Evolutionary conservation across 2,329 filamentous ascomycete species (phyloP), one percentile per base, ranked within the genome.

Genomic region (Sporothrix brunneoviolacea): DNA sequence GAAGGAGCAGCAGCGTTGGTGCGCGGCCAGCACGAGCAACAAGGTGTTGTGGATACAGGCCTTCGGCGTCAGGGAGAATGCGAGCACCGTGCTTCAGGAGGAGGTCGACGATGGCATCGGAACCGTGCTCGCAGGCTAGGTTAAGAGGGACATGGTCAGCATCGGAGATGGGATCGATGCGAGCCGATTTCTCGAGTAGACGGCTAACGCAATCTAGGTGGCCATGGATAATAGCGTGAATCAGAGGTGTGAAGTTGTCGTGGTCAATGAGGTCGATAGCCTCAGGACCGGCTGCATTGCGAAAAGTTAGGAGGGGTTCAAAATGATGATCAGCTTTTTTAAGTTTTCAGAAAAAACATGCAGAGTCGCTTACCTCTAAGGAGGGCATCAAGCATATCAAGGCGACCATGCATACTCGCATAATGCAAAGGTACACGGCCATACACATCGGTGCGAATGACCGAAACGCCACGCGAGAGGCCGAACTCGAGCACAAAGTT

Each of bases 241-340:
- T 93, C 40, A 98, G 72, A 1, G 93, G 91, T 0, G 91, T 97
- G 65, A 95, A 98, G 67, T 95, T 96, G 70, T 98, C 91, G 63
- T 97, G 88, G 62, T 98, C 93, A 63, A 91, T 91, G 36, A 86
- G 74, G 63, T 97, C 83, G 54, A 97, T 86, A 0, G 89, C 95
- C 18, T 80, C 74, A 4, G 82, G 79, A 41, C 86, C 83, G 19
- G 80, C 80, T 82, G n/a, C 15, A 41, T 12, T 39, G 22, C 7
- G 18, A 15, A 1, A 18, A 16, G 27, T 41, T n/a, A 38, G 36
- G 19, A 24, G 8, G n/a, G 21, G 22, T 1, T 13, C 18, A 8
- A 10, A 27, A 15, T 2, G 16, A 22, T n/a, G 19, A 40, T 22
- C 15, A 5, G n/a, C 7, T 15, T 28, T 10, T 6, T 6, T 28